These are phyloP conservation scores for Plasmodium malariae DNA, from an alignment of 169 alveolate genomes.

Conservation along the genomic window DNA sequence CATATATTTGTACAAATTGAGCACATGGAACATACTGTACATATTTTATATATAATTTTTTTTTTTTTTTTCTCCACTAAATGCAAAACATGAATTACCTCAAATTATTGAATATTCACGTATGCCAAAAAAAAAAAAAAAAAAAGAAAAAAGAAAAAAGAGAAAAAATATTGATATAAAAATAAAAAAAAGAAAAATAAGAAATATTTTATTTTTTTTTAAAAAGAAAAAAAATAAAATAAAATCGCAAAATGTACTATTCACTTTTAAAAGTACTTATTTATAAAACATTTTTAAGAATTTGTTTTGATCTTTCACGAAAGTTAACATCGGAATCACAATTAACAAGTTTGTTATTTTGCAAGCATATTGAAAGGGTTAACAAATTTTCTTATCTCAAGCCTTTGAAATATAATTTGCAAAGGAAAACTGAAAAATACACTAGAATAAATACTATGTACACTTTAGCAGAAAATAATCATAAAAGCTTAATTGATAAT, in stretches of 20 bases:
- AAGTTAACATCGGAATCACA: slow-evolving; percentile 10
- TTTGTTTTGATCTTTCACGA: slow-evolving; percentile 2
- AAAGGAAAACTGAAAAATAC: background rate
- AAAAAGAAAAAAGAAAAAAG: background rate
- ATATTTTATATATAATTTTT: too few species aligned
- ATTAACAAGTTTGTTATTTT: slow-evolving; percentile 35
- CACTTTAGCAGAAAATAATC: slow-evolving; percentile 32
- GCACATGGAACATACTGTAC: too few species aligned
- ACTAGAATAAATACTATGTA: slow-evolving; percentile 29
- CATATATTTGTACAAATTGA: too few species aligned
- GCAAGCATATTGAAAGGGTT: slow-evolving; percentile 8
- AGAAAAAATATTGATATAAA: background rate
- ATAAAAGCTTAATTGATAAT: slow-evolving; percentile 56
- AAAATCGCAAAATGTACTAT: slow-evolving; percentile 14
- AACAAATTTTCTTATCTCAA: background rate
- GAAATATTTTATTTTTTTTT: background rate
- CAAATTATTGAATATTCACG: background rate
- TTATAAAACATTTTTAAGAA: slow-evolving; percentile 27
- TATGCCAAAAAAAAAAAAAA: background rate
- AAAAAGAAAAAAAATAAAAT: background rate
- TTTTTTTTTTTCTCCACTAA: too few species aligned
- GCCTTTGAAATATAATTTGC: background rate
- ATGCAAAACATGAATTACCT: too few species aligned
- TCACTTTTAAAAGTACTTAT: slow-evolving; percentile 10
- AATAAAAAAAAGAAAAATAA: background rate